Conservation (phyloP, 768 basidiomycete genomes). For the Tremella yokohamensis region DNA sequence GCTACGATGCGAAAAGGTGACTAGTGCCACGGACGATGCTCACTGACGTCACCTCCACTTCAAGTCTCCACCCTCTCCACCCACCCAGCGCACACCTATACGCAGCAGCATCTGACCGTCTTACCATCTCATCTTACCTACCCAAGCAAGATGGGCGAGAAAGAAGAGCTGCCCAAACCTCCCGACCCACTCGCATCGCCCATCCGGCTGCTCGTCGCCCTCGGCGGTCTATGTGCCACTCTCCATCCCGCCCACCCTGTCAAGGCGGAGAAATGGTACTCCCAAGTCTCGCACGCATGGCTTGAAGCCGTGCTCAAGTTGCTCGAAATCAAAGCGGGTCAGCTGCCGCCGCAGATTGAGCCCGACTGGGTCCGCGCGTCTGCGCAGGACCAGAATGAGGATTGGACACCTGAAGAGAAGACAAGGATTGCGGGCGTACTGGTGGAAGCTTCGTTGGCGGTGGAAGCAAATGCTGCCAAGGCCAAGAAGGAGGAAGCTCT, state of each 20-base stretch:
- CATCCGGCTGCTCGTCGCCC: conserved; percentile 34
- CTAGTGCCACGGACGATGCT: too few species aligned
- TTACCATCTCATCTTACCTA: too few species aligned
- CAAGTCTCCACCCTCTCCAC: too few species aligned
- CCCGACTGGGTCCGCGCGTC: conserved; percentile 14
- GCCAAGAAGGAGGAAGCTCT: conserved; percentile 34
- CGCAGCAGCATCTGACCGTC: too few species aligned
- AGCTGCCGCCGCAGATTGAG: conserved; percentile 25
- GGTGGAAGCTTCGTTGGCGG: conserved; percentile 40
- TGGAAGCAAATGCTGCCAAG: conserved; percentile 18
- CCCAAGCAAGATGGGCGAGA: neutral
- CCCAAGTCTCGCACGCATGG: conserved; percentile 22
- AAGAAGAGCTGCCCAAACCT: conserved; percentile 7
- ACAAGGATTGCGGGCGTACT: conserved; percentile 29
- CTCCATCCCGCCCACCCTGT: conserved; percentile 12
- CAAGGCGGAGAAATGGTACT: conserved; percentile 25
- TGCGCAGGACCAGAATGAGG: conserved; percentile 22
- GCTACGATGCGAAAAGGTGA: too few species aligned
- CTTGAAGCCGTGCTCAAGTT: conserved; percentile 34
- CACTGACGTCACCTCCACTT: too few species aligned
- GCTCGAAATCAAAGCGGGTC: conserved; percentile 23
- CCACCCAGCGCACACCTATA: too few species aligned
- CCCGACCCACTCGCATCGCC: conserved; percentile 28
- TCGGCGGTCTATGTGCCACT: conserved; percentile 30
- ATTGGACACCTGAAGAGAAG: conserved; percentile 29